phyloP scores from a whole-genome alignment of 495 filamentous ascomycete species.

The Penicillium verhagenii region DNA sequence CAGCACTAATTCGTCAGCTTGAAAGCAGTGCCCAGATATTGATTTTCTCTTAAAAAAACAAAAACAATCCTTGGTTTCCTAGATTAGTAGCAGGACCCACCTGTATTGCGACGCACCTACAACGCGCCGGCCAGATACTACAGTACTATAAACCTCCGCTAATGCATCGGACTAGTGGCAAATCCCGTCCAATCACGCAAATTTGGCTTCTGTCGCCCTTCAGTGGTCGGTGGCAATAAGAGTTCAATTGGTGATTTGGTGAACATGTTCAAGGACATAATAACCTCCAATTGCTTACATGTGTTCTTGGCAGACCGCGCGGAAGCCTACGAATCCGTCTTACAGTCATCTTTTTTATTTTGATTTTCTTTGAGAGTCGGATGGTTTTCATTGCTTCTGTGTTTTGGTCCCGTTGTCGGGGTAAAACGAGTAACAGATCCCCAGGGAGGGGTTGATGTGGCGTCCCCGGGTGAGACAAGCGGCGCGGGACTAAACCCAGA shows the following conservation, averaged over 20 bases:
- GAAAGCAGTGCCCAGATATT: not conserved
- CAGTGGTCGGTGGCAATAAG: not conserved
- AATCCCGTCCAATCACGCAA: not conserved
- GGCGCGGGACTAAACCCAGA: not conserved
- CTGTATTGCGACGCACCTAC: not conserved
- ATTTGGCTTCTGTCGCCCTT: not conserved
- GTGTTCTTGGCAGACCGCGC: conserved; percentile 19
- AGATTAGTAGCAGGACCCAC: not conserved
- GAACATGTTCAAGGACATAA: too few relatives aligned
- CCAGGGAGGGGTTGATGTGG: not conserved
- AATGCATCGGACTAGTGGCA: not conserved
- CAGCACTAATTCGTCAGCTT: conserved; percentile 19
- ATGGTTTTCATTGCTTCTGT: not conserved
- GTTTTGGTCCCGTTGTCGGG: not conserved
- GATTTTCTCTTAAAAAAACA: too few relatives aligned
- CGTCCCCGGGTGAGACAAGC: conserved; percentile 9
- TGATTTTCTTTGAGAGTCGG: not conserved
- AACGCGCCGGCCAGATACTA: too few relatives aligned
- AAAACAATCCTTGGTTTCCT: not conserved
- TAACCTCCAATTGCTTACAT: not conserved
- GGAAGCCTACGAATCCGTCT: conserved; percentile 19
- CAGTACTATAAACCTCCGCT: not conserved
- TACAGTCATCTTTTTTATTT: not conserved
- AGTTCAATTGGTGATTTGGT: too few relatives aligned
- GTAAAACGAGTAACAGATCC: conserved; percentile 1